These are phyloP conservation scores for Alternaria dauci DNA, from an alignment of 2,329 filamentous ascomycete species.

Conservation along the genomic window DNA sequence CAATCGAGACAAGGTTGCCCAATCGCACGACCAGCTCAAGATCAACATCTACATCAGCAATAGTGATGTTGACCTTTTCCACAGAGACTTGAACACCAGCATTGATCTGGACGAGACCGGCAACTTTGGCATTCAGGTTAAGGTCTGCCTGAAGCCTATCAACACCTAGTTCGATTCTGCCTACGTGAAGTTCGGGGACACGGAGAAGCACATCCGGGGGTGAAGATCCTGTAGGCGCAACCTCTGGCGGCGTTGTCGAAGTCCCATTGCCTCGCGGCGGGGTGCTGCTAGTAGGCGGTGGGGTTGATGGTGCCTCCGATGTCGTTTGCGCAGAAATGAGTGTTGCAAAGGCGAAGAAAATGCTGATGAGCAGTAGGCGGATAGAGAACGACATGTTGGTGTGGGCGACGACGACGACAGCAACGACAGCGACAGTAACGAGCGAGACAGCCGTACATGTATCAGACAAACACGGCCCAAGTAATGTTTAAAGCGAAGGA, in stretches of 20 bases:
- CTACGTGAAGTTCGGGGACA: constrained; percentile 66
- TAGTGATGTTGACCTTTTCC: constrained; percentile 67
- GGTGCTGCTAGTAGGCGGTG: constrained; percentile 40
- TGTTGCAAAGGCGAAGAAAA: constrained; percentile 36
- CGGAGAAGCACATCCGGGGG: constrained; percentile 66
- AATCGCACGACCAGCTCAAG: constrained; percentile 68
- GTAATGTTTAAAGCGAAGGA: constrained; percentile 25
- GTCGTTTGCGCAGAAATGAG: constrained; percentile 40
- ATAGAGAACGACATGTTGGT: constrained; percentile 45
- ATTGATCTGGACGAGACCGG: constrained; percentile 63
- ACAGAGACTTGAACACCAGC: constrained; percentile 59
- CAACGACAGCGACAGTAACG: constrained; percentile 22
- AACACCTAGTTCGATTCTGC: constrained; percentile 67
- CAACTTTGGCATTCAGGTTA: constrained; percentile 68
- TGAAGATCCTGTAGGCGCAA: constrained; percentile 34
- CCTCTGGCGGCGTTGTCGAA: constrained; percentile 32
- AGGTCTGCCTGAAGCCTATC: constrained; percentile 67
- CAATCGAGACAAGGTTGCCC: constrained; percentile 67
- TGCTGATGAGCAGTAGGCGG: constrained; percentile 44
- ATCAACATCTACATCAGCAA: constrained; percentile 66
- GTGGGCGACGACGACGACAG: constrained; percentile 19
- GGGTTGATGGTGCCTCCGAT: constrained; percentile 26
- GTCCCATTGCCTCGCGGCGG: constrained; percentile 31
- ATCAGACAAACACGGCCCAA: constrained; percentile 22
- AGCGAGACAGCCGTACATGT: constrained; percentile 24